Evolutionary conservation across 164 flowering plant genomes (phyloP), one percentile per base, ranked within the genome.

Genomic region (Akebia trifoliata): DNA sequence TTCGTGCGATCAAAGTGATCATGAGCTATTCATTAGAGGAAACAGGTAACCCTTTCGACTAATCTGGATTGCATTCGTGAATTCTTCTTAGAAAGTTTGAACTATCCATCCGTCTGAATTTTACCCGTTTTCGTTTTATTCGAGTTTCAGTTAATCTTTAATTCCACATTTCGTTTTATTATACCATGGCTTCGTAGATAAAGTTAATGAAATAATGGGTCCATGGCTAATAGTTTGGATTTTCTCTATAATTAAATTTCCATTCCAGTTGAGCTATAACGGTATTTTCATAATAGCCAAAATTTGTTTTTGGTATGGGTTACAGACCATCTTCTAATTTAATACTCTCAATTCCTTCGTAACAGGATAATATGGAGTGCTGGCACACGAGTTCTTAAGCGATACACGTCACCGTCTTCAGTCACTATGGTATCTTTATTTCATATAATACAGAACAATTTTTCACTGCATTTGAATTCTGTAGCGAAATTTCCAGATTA

Each of bases 21-120:
- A 93, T 68, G 97, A 93, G 76, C 79, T 93, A n/a, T 87, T 90
- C 70, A 74, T 90, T 49, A 72, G 98, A 60, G 98, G 95, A 62
- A 87, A 87, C 48, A 68, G 90, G 96, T 87, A 73, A 57, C 15
- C 59, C 18, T 31, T 53, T 34, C 12, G 17, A 2, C 30, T 40
- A 6, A 8, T 21, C 37, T 17, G 4, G 12, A n/a, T n/a, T 31
- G 22, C 11, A n/a, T 51, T 52, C 2, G 4, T 28, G 6, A 1
- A n/a, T 4, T 32, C 38, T 50, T 15, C 24, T 22, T 4, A 18
- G 5, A 20, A 17, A 42, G 4, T 42, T 26, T 2, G 20, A 40
- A 4, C 15, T 29, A 2, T 28, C 24, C 20, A 7, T n/a, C 15
- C 39, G 43, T n/a, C 22, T 38, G 45, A 37, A 35, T 35, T 34